Conservation (phyloP, 2,329 filamentous ascomycete species). For the Diaporthe amygdali region DNA sequence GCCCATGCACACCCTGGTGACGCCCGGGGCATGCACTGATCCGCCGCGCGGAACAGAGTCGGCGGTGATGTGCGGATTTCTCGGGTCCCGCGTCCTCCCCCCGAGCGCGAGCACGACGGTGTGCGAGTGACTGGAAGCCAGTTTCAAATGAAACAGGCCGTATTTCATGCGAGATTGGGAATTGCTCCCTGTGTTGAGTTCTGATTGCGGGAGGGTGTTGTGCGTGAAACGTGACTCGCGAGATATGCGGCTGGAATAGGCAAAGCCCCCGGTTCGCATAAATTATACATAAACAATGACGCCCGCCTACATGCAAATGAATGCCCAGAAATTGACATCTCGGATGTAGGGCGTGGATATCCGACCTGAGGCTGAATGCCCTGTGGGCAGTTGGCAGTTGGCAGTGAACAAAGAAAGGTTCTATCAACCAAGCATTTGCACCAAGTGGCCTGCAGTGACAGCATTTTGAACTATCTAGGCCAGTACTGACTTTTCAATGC, state of each 20-base stretch:
- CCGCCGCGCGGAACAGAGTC: not conserved
- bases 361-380: not conserved
- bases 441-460: too few species aligned
- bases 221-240: slow-evolving; percentile 5
- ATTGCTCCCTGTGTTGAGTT: not conserved
- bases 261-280: not conserved
- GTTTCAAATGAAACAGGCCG: not conserved
- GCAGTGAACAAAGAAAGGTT: too few species aligned
- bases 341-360: not conserved
- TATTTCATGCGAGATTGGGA: not conserved
- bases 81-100: too few species aligned
- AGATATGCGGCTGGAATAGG: slow-evolving; percentile 1
- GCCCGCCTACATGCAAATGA: not conserved
- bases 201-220: not conserved
- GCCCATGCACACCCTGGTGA: not conserved
- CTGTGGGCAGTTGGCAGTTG: not conserved
- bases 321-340: not conserved
- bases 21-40: not conserved
- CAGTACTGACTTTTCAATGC: too few species aligned
- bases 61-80: not conserved
- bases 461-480: too few species aligned
- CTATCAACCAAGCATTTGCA: too few species aligned
- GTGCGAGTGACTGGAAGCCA: not conserved
- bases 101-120: too few species aligned
- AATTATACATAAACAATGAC: not conserved